Evolutionary conservation across 306 rosid genomes (phyloP), one percentile per base, ranked within the genome.

Genomic region (Leucaena leucocephala): DNA sequence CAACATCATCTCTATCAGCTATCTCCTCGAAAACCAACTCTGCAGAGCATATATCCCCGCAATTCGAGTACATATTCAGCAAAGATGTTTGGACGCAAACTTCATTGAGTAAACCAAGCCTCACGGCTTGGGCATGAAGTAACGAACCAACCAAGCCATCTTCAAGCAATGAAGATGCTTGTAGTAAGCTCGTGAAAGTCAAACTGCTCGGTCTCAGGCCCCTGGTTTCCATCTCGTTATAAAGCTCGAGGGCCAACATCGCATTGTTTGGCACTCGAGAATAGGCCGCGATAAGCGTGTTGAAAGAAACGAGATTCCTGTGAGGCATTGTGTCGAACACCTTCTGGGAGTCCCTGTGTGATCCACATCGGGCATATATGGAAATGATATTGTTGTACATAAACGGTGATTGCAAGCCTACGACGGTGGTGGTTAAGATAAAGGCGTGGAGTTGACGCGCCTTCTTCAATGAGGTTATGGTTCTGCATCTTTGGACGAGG

Each of bases 271-370:
- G 63, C 27, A 49, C 74, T 61, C 94, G 91, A 43, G 95, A 88
- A 76, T 72, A 87, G 10, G 91, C 92, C 16, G 97, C 82, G 21
- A 90, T 73, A 7, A 94, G 89, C 8, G 97, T 87, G 48, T 94
- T 94, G 79, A 85, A 92, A 15, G 97, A 92, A 81, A 94, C 93
- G 46, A 85, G 45, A 43, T 84, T 94, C 84, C 93, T 86, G 0
- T 65, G 89, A 52, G 95, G 91, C 97, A 92, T 94, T 91, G 70
- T 85, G 43, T 94, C 97, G 86, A 94, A 94, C 90, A 92, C 74
- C 68, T 72, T 68, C 52, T 46, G 87, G 22, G 97, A 78, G 46
- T 88, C 91, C 34, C 19, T 36, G 13, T 84, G 17, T 0, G 91
- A 86, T 42, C 91, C 90, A 11, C 89, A 86, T 5, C 93, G 88